Percentiles rank a stretch among this genome's conserved stretches.
Conservation (phyloP, 78 protist genomes). For the Cavenderia fasciculata region DNA sequence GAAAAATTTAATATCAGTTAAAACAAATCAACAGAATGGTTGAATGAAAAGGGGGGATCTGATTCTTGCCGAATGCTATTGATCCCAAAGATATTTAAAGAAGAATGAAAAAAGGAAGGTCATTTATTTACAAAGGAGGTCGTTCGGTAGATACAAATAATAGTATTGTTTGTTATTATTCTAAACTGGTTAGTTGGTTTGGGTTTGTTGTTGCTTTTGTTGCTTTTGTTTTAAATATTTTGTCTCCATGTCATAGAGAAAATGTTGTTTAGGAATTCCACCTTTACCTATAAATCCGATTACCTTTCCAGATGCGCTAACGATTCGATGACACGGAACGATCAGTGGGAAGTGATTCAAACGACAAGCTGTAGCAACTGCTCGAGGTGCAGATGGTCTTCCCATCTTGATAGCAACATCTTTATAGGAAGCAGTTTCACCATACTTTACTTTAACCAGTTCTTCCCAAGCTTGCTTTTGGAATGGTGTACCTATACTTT, state of each 20-base stretch:
- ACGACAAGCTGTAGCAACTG: constrained; percentile 53
- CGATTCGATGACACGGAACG: constrained; percentile 48
- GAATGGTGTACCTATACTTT: constrained; percentile 10
- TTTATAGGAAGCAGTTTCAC: constrained; percentile 27
- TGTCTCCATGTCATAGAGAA: constrained; percentile 11
- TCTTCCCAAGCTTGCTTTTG: constrained; percentile 27
- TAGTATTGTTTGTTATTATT: too few relatives aligned
- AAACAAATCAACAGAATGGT: too few relatives aligned
- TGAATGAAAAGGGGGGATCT: too few relatives aligned
- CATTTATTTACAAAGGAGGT: too few relatives aligned
- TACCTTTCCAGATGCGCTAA: constrained; percentile 2
- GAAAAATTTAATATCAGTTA: too few relatives aligned
- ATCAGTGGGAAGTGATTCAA: constrained; percentile 24
- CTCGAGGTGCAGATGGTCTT: neutral
- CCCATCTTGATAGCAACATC: constrained; percentile 8
- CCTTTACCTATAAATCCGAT: constrained; percentile 52
- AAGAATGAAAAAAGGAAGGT: too few relatives aligned
- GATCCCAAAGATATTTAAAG: too few relatives aligned
- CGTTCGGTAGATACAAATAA: too few relatives aligned
- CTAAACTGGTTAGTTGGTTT: too few relatives aligned
- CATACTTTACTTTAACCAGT: constrained; percentile 7
- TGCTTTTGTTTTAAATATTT: neutral
- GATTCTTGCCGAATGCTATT: too few relatives aligned
- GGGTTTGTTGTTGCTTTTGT: neutral
- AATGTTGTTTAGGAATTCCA: constrained; percentile 47